phyloP scores from a whole-genome alignment of 345 rosid genomes.

The Murraya koenigii region DNA sequence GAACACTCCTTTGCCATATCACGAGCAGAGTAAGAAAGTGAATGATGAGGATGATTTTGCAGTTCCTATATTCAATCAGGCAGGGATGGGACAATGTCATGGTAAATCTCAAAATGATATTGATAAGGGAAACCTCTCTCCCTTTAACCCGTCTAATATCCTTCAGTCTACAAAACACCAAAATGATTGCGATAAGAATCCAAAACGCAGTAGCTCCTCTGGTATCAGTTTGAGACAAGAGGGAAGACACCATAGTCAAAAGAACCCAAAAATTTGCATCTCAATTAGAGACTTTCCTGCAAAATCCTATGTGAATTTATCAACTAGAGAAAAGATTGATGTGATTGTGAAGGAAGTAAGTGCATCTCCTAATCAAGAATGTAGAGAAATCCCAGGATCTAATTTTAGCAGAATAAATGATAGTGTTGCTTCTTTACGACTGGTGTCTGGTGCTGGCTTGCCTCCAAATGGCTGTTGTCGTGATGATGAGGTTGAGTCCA shows the following conservation, averaged over 20 bases:
- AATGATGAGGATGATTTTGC: constrained; percentile 73
- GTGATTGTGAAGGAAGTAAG: constrained; percentile 15
- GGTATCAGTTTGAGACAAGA: constrained; percentile 28
- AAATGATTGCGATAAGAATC: constrained; percentile 18
- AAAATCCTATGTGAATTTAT: constrained; percentile 20
- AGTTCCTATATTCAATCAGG: constrained; percentile 63
- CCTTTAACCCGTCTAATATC: constrained; percentile 14
- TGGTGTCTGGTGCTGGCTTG: constrained; percentile 26
- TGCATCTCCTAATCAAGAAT: constrained; percentile 25
- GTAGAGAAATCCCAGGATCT: constrained; percentile 19
- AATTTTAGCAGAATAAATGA: constrained; percentile 28
- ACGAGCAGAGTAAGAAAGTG: constrained; percentile 40
- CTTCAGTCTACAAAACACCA: constrained; percentile 18
- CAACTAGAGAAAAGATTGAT: constrained; percentile 20
- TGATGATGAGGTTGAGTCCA: constrained; percentile 20
- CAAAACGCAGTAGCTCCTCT: constrained; percentile 20
- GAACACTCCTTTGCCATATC: constrained; percentile 27
- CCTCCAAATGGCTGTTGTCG: constrained; percentile 21
- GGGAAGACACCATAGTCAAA: constrained; percentile 25
- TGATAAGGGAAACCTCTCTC: constrained; percentile 29
- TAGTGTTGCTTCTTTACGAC: constrained; percentile 30
- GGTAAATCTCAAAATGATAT: constrained; percentile 27
- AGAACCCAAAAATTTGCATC: constrained; percentile 26
- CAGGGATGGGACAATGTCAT: constrained; percentile 29
- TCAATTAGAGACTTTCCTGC: constrained; percentile 17